Conservation (phyloP, 257 asterid species). For the Lantana camara region DNA sequence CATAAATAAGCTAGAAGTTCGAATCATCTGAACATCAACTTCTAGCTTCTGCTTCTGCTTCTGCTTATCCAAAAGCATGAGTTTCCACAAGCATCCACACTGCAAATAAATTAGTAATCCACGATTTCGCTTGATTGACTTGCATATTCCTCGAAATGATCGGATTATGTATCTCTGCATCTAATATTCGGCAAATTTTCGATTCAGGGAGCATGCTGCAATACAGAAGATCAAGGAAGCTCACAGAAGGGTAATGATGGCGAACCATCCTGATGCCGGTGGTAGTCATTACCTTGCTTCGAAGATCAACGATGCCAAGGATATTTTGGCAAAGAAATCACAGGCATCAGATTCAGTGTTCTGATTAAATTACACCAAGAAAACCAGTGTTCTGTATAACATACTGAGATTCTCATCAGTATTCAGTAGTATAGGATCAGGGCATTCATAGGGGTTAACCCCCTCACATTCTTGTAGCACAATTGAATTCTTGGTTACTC, state of each 20-base stretch:
- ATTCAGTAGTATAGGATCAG: too few species aligned
- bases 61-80: too few species aligned
- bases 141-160: neutral
- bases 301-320: slow-evolving; percentile 86
- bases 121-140: neutral
- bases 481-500: neutral
- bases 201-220: slow-evolving; percentile 50
- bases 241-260: slow-evolving; percentile 82
- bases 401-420: neutral
- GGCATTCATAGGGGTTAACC: neutral
- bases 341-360: slow-evolving; percentile 49
- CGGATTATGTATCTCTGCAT: neutral
- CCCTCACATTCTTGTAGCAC: slow-evolving; percentile 1
- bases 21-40: too few species aligned
- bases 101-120: neutral
- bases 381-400: neutral
- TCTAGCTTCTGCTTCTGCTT: too few species aligned
- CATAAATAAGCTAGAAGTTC: too few species aligned
- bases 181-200: neutral
- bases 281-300: slow-evolving; percentile 90
- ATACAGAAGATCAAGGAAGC: slow-evolving; percentile 70
- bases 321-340: slow-evolving; percentile 49
- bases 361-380: slow-evolving; percentile 28
- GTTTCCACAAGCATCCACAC: too few species aligned
- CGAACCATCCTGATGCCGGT: slow-evolving; percentile 93